Evolutionary conservation across 345 rosid species (phyloP), one percentile per base, ranked within the genome.

Genomic region (Gossypium sturtianum): DNA sequence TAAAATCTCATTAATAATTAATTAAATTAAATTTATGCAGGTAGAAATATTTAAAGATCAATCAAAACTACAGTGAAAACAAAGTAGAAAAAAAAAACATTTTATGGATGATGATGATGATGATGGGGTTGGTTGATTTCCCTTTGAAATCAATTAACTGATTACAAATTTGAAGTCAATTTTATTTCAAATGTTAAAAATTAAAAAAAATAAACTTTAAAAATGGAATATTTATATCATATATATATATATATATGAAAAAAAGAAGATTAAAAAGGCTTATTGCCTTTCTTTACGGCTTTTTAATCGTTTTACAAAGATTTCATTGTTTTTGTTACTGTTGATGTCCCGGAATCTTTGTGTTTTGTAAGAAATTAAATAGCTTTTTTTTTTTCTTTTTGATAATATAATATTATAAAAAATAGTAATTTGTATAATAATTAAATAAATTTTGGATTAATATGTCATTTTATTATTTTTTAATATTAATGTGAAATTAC

Each of bases 1-100:
- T 83, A 51, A 78, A 74, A 65, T 63, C 47, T 65, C 75, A 68
- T 72, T 75, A 73, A 59, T 60, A 48, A 69, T 47, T 57, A 73
- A 41, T 54, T 65, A 64, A 48, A 61, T 56, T 53, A 71, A n/a
- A 34, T 62, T 16, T 59, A 61, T 15, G 51, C 27, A 12, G 17
- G 19, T 66, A 20, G 38, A 66, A 66, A 47, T 45, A 20, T 2
- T 66, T 66, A 45, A 66, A 22, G 71, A 67, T 57, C 45, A 51
- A 69, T 51, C 13, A 69, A 66, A 41, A 47, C 41, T 51, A 51
- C 54, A 51, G 54, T 51, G 54, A 56, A 8, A 56, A 56, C 12
- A n/a, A 1, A 52, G 9, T 16, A 6, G 20, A 48, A 63, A 63
- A 34, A 34, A 6, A 34, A 34, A 34, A 5, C 41, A 34, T 34